These are phyloP conservation scores for Talaromyces adpressus DNA, from an alignment of 495 filamentous ascomycete species.

Conservation along the genomic window DNA sequence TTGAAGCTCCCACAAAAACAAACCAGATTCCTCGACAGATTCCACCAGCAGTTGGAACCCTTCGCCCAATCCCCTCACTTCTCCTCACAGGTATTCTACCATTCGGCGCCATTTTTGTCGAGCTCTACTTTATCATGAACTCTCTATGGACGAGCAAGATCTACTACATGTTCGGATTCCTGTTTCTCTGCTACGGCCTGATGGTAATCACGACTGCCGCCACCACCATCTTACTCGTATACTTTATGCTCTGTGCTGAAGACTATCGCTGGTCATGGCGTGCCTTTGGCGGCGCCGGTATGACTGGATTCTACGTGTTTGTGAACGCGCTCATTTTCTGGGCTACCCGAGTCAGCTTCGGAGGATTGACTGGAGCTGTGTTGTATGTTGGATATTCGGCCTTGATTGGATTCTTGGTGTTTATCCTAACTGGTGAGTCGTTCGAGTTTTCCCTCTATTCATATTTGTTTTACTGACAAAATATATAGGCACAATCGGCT, in stretches of 20 bases:
- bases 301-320: conserved; percentile 85
- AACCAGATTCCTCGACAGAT: conserved; percentile 99
- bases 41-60: conserved; percentile 70
- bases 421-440: conserved; percentile 81
- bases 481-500: conserved; percentile 77
- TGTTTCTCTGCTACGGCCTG: conserved; percentile 94
- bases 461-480: background rate
- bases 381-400: conserved; percentile 91
- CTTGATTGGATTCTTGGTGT: conserved; percentile 83
- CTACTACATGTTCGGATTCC: conserved; percentile 99
- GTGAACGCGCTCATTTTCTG: conserved; percentile 82
- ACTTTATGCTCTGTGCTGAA: conserved; percentile 90
- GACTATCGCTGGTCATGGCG: conserved; percentile 99
- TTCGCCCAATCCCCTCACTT: conserved; percentile 79
- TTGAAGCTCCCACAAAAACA: conserved; percentile 79
- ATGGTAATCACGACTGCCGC: conserved; percentile 95
- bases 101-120: conserved; percentile 93
- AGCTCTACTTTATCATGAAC: conserved; percentile 97
- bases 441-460: background rate
- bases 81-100: conserved; percentile 85
- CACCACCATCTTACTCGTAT: conserved; percentile 85
- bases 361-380: conserved; percentile 76
- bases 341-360: conserved; percentile 74
- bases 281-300: conserved; percentile 80
- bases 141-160: conserved; percentile 96